Conservation (phyloP, 2,329 filamentous ascomycete genomes). For the Diplodia corticola region DNA sequence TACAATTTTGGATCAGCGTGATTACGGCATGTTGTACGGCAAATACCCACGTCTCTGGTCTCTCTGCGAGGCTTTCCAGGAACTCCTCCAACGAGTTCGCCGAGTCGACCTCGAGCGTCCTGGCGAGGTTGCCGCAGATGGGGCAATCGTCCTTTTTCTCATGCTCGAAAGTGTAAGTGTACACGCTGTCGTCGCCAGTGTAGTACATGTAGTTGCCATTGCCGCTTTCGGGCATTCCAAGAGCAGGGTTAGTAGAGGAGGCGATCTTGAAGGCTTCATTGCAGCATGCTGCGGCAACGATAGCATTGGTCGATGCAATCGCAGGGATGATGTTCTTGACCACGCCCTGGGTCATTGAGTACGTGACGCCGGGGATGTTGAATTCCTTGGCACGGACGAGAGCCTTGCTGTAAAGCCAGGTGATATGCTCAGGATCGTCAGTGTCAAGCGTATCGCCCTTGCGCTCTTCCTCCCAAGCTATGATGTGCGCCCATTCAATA, state of each 20-base stretch:
- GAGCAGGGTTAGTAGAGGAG: slow-evolving; percentile 74
- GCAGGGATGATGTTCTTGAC: slow-evolving; percentile 99
- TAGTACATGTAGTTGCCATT: slow-evolving; percentile 97
- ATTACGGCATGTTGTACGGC: neutral
- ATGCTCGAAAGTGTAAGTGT: slow-evolving; percentile 96
- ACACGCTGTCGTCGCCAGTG: slow-evolving; percentile 90
- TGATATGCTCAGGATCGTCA: slow-evolving; percentile 94
- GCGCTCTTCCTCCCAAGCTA: slow-evolving; percentile 80
- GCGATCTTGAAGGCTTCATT: slow-evolving; percentile 96
- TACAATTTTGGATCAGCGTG: slow-evolving; percentile 27
- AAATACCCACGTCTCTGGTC: slow-evolving; percentile 67
- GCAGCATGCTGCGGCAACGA: slow-evolving; percentile 92
- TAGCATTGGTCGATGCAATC: slow-evolving; percentile 95
- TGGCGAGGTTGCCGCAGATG: slow-evolving; percentile 83
- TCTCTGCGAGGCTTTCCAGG: slow-evolving; percentile 76
- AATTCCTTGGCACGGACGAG: slow-evolving; percentile 81
- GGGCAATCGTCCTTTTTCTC: slow-evolving; percentile 94
- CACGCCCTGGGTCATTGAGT: slow-evolving; percentile 92
- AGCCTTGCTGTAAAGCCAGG: slow-evolving; percentile 91
- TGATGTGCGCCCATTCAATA: slow-evolving; percentile 98
- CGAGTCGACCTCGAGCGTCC: slow-evolving; percentile 70
- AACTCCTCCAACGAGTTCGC: slow-evolving; percentile 77
- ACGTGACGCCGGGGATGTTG: slow-evolving; percentile 88
- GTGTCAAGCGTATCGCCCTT: slow-evolving; percentile 83
- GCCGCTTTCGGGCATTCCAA: slow-evolving; percentile 65